Base-by-base conservation (phyloP, 768 basidiomycete genomes). In the Amanita thiersii region DNA sequence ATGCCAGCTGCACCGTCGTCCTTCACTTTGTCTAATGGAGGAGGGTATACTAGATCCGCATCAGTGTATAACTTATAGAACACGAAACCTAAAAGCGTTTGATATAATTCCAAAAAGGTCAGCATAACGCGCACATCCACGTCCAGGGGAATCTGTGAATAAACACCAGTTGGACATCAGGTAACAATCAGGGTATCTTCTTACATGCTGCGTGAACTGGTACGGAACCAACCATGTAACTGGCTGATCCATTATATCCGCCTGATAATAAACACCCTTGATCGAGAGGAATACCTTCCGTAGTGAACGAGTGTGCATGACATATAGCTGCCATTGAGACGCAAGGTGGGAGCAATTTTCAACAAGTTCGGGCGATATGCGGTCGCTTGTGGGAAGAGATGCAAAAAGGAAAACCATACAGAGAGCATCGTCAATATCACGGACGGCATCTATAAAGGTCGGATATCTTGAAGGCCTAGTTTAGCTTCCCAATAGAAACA, bases 61-160 rank as follows among this genome's bases (percentile, higher is more conserved):
- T 97, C 92, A n/a, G 86, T 83, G 65, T 91, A 99, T n/a, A 99
- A 77, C 65, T 94, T 96, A 76, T 91, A 99, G 57, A 96, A 80
- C 15, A 91, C 85, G 56, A 99, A 99, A 4, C 89, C 90, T 20
- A 98, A 79, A 6, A 97, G 66, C 1, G 94, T 98, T 63, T 98
- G 92, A 62, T 99, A 98, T 7, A 99, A 76, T 60, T 99, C 96
- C 53, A 99, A 66, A 69, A 99, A 99, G 5, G 96, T 99, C 46
- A 96, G 63, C 82, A 99, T 92, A 37, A 99, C 96, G 31, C 96
- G 86, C 56, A 96, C 83, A 59, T 99, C 96, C 43, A 99, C 94
- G 56, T 98, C 94, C 25, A 80, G 61, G 5, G 96, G 96, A 47
- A 97, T 81, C 91, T 97, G 48, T 15, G 47, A 29, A 23, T 19